Base-by-base conservation (phyloP, 106 monocot genomes). In the Phalaenopsis aphrodite region DNA sequence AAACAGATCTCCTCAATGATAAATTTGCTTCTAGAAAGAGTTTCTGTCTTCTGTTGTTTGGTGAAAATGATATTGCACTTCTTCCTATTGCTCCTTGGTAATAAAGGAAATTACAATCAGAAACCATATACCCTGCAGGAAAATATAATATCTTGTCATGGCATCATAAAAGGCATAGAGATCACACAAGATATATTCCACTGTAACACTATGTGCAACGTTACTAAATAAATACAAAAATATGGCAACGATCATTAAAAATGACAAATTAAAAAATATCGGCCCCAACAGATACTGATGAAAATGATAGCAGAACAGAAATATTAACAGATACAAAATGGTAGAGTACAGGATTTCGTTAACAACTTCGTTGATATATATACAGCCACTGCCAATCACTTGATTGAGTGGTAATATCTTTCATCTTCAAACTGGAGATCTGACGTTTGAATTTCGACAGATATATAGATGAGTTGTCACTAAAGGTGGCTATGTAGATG, bases 121-220 rank as follows among this genome's bases (percentile, higher is more conserved):
- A 68, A 43, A 79, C 72, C 11, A 77, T 11, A 77, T 76, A 56
- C 79, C 81, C 84, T 87, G 84, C 72, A 76, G 21, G 46, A 77
- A 57, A 75, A 73, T 65, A 23, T 61, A 61, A 52, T 52, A 52
- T 52, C 12, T 52, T 52, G 52, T 12, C 52, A 52, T 12, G 1
- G 12, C 12, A 52, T 52, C 52, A 52, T 1, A 3, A 3, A 12
- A 52, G 12, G 52, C 52, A 52, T 61, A 61, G 19, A 57, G 57
- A 57, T 17, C 57, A 57, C 19, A 14, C 14, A 57, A 57, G 57
- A 57, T 21, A n/a, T 10, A 21, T 61, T 61, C 61, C 21, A 21
- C 56, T 4, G 17, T 10, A 17, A 56, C 8, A 56, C 56, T 15
- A 56, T 56, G 56, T 2, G 14, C 21, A 5, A 21, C 21, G 21